Percentiles rank a stretch among this genome's conserved stretches.
Conservation (phyloP, 148 eudicot species). For the Vaccinium darrowii region DNA sequence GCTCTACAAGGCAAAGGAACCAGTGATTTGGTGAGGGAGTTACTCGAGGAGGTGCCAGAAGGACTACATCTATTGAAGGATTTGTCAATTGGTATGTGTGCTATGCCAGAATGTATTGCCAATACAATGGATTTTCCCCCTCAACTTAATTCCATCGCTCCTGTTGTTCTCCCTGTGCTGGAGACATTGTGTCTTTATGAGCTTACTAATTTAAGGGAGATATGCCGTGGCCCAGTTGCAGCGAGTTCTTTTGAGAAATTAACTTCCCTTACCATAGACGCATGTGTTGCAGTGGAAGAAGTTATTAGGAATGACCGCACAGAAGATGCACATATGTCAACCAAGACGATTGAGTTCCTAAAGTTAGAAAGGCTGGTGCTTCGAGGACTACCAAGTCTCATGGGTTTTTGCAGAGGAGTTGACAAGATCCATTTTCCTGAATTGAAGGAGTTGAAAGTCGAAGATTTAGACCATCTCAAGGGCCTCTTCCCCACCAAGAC, state of each 20-base stretch:
- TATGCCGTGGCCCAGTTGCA: not conserved
- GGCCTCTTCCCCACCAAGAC: not conserved
- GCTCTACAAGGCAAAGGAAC: no score
- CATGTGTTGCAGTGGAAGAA: slow-evolving; percentile 16
- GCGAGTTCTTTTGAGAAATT: slow-evolving; percentile 10
- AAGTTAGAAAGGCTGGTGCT: not conserved
- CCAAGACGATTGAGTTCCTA: not conserved
- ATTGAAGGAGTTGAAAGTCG: not conserved
- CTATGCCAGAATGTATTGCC: slow-evolving; percentile 15
- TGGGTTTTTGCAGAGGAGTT: slow-evolving; percentile 4
- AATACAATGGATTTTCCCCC: no score
- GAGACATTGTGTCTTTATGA: no score
- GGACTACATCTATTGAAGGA: no score
- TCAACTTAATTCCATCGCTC: no score
- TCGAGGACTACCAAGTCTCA: not conserved
- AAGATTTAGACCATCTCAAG: no score
- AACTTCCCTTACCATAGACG: not conserved
- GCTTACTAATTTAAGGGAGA: no score
- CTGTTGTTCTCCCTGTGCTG: no score
- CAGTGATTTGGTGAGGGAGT: no score
- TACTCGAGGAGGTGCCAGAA: no score
- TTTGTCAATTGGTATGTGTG: no score
- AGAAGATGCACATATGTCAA: not conserved
- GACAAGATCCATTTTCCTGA: not conserved
- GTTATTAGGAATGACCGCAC: not conserved